Base-by-base conservation (phyloP, 225 moss, liverwort and hornwort genomes). In the Polytrichum commune region DNA sequence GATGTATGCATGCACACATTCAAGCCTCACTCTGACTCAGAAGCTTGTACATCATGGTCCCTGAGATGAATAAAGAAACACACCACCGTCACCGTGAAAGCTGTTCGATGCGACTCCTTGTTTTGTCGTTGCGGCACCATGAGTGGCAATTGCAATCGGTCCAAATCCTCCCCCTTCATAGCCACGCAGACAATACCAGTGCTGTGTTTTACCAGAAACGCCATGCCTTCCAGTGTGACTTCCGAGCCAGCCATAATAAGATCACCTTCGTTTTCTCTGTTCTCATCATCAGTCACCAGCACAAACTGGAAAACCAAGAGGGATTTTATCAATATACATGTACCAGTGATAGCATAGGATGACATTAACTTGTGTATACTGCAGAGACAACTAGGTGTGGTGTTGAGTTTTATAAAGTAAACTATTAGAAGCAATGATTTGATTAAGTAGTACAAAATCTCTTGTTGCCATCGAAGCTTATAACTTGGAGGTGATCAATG, bases 211-310 rank as follows among this genome's bases (percentile, higher is more conserved):
- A 89, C 85, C 75, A 89, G 74, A 29, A 83, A 89, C 23, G 85
- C 68, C 83, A 86, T 83, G 6, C 76, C 74, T 69, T 85, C 78
- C 8, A 83, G 78, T 23, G 83, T 86, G 28, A 81, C 78, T 29
- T 83, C 29, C 28, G 81, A 81, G 54, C 78, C 89, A 65, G 86
- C 85, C 81, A 89, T 85, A 19, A 89, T 89, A 68, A 89, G 70
- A 58, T 85, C 86, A 27, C 89, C 89, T 75, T 89, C 89, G 62
- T 89, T 83, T 70, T 89, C 85, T 68, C 86, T 81, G 70, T 81
- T 85, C 79, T 89, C 89, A 56, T 89, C 89, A 72, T 89, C 89
- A 30, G 83, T 86, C 27, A 85, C 89, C 19, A 89, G 76, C 63
- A 79, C 79, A 75, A 83, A 81, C 89, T 89, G 85, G 9, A 63